Conservation (phyloP, 257 asterid species). For the Solanum chilense region DNA sequence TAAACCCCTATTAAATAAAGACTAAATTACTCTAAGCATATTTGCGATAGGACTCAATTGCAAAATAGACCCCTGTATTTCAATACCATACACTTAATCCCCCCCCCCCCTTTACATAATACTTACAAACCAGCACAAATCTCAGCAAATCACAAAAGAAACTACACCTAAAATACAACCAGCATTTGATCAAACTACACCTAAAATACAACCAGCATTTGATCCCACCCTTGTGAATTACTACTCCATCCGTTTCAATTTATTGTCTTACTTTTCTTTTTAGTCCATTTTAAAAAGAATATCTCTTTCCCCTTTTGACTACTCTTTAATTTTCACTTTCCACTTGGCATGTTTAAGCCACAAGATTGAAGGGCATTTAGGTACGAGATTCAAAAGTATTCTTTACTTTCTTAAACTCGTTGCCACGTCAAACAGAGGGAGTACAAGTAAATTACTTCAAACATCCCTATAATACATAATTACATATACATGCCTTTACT, state of each 20-base stretch:
- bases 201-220: not conserved
- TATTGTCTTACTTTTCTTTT: not conserved
- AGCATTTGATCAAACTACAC: not conserved
- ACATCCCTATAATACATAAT: not conserved
- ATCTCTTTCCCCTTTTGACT: too few species aligned
- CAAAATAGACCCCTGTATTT: not conserved
- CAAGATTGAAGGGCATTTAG: too few species aligned
- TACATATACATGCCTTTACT: not conserved
- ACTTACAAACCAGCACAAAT: not conserved
- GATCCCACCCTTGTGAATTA: not conserved
- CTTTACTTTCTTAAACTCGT: too few species aligned
- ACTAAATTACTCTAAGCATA: not conserved
- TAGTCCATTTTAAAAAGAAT: not conserved
- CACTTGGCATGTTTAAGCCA: not conserved
- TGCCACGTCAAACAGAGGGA: not conserved
- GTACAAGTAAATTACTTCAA: not conserved
- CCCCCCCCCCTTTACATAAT: not conserved
- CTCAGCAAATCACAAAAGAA: not conserved
- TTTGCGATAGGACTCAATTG: not conserved
- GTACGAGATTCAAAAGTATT: not conserved
- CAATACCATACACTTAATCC: not conserved
- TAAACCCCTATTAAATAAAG: not conserved
- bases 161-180: not conserved
- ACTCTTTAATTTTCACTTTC: not conserved
- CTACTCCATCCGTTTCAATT: not conserved